Evolutionary conservation across 371 early-diverging fungal genomes (phyloP), one percentile per base, ranked within the genome.

Genomic region (Nosema granulosis): DNA sequence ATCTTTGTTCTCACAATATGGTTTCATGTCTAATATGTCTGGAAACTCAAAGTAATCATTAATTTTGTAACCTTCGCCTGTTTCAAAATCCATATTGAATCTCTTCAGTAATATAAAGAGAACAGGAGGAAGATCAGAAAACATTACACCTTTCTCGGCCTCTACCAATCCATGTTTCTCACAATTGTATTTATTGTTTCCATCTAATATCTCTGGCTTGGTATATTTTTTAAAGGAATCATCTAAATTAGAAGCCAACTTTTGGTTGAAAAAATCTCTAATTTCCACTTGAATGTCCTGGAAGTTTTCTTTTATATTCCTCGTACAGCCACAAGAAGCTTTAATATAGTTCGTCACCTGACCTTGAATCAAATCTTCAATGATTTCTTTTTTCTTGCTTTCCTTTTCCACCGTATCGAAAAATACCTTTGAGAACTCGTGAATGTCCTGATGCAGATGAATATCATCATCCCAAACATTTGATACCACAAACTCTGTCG

Each of bases 21-120:
- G 51, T 16, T 34, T 65, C 54, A 75, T 70, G 66, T 95, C 93
- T 63, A 97, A 89, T 62, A 88, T 87, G n/a, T 87, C 83, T 13
- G 95, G 94, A 84, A 92, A 98, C 81, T 94, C 95, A 83, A 92
- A 91, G n/a, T 95, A 90, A 84, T 95, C 95, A 87, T 96, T 96
- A 84, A 94, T 92, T 89, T 80, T 84, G n/a, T 76, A 75, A 22
- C 58, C 52, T 35, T 78, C 65, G 18, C 67, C 78, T 3, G 80
- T 75, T 4, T 85, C 82, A 73, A 81, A 83, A 69, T 98, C 96
- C 83, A 95, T 94, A 83, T 94, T 94, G 81, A 96, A 97, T 18
- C 97, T 88, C 82, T 95, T 95, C 71, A 99, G 85, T 82, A 96
- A 95, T 68, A 99, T 85, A 82, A 96, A 96, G 50, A 99, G 87